Conservation (phyloP, 2,329 filamentous ascomycete genomes). For the Akanthomyces dipterigenus region DNA sequence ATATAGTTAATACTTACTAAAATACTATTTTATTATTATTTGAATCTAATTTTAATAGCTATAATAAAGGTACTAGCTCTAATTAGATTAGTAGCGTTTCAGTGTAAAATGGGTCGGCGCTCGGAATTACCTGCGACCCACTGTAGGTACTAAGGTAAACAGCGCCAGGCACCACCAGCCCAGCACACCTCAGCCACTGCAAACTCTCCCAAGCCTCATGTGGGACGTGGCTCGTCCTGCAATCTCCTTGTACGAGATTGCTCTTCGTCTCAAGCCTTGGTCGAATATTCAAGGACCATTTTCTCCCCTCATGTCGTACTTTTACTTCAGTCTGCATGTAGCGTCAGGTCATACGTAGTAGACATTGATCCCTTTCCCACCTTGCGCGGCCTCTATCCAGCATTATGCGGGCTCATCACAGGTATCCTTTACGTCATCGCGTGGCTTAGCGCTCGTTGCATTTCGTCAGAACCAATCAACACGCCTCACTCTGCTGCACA, state of each 20-base stretch:
- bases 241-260: conserved; percentile 5
- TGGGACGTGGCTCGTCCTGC: conserved; percentile 11
- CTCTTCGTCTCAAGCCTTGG: not conserved
- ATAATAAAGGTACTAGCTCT: too few species aligned
- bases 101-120: too few species aligned
- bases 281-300: not conserved
- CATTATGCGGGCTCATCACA: not conserved
- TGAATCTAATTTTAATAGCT: too few species aligned
- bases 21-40: too few species aligned
- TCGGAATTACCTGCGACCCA: too few species aligned
- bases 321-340: not conserved
- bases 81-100: too few species aligned
- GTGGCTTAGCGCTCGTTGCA: not conserved
- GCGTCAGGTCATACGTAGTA: not conserved
- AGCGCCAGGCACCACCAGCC: not conserved
- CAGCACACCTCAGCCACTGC: not conserved
- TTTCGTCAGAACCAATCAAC: not conserved
- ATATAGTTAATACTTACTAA: too few species aligned
- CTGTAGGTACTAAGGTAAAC: too few species aligned
- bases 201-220: not conserved
- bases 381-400: not conserved
- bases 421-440: not conserved
- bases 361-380: not conserved
- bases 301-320: not conserved
- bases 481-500: not conserved